A percentile compares a stretch with the other conserved stretches of the same genome.
These are phyloP conservation scores for Saccharomycopsis schoenii DNA, from an alignment of 805 yeast species.

Conservation along the genomic window DNA sequence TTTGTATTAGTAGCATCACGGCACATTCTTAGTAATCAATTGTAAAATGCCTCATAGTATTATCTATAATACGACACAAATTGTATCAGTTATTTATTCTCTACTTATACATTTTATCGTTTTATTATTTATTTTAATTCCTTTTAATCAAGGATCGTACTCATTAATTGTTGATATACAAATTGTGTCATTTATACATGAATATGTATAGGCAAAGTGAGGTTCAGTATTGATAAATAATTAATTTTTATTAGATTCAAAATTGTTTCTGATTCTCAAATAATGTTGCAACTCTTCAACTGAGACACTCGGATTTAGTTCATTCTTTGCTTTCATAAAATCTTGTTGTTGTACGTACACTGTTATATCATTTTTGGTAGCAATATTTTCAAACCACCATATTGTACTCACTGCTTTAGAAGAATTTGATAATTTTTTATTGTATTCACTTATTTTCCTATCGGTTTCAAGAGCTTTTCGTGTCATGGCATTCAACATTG, in stretches of 20 bases:
- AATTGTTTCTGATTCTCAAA: conserved; percentile 62
- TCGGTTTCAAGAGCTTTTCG: conserved; percentile 76
- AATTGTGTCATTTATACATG: no score
- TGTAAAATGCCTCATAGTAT: no score
- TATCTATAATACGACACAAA: no score
- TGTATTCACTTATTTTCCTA: conserved; percentile 43
- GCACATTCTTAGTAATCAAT: no score
- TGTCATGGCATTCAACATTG: conserved; percentile 95
- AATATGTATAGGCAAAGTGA: no score
- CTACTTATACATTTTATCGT: no score
- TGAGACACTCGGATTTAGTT: conserved; percentile 77
- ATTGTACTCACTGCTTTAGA: conserved; percentile 48
- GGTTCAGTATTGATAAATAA: not conserved
- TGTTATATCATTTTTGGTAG: conserved; percentile 52
- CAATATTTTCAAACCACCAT: conserved; percentile 86
- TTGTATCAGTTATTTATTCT: no score
- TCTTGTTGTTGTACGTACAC: conserved; percentile 66
- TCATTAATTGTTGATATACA: no score
- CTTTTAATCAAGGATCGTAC: no score
- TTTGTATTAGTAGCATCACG: no score
- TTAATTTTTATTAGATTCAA: conserved; percentile 23
- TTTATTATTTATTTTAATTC: no score
- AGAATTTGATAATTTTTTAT: conserved; percentile 27
- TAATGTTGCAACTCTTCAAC: conserved; percentile 81
- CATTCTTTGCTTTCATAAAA: conserved; percentile 64